A percentile compares a stretch with the other conserved stretches of the same genome.
These are phyloP conservation scores for Geosmithia flava DNA, from an alignment of 2,329 filamentous ascomycete genomes.

Conservation along the genomic window DNA sequence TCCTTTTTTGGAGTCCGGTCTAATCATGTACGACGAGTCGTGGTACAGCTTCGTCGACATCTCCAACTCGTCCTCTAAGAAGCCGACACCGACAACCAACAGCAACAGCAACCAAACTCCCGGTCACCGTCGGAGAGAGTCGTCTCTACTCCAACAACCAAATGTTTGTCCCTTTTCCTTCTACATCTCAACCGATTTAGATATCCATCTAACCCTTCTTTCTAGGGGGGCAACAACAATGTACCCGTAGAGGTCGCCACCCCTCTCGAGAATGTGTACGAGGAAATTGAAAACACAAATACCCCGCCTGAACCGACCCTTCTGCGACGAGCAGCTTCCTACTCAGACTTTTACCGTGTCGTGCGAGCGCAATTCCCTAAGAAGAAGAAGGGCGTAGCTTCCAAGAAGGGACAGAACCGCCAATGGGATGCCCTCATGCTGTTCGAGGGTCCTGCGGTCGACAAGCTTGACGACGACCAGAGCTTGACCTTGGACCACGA, in stretches of 20 bases:
- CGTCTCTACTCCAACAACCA: constrained; percentile 57
- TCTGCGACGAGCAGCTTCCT: constrained; percentile 56
- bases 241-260: constrained; percentile 32
- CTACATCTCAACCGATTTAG: not conserved
- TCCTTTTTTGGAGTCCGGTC: not conserved
- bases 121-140: constrained; percentile 54
- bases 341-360: constrained; percentile 62
- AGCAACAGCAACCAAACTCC: constrained; percentile 21
- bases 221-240: constrained; percentile 38
- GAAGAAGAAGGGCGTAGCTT: constrained; percentile 24
- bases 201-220: no score
- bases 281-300: constrained; percentile 41
- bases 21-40: constrained; percentile 66
- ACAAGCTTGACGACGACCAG: constrained; percentile 9
- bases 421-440: constrained; percentile 39
- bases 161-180: constrained; percentile 32
- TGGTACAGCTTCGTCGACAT: constrained; percentile 64
- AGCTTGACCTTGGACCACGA: constrained; percentile 9
- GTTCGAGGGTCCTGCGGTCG: constrained; percentile 1
- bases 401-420: constrained; percentile 16
- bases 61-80: constrained; percentile 16
- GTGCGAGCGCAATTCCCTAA: constrained; percentile 41
- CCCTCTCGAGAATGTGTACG: constrained; percentile 44
- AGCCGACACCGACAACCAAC: constrained; percentile 19
- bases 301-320: constrained; percentile 56